These are phyloP conservation scores for Mycena leptocephala DNA, from an alignment of 768 basidiomycete species.

Conservation along the genomic window DNA sequence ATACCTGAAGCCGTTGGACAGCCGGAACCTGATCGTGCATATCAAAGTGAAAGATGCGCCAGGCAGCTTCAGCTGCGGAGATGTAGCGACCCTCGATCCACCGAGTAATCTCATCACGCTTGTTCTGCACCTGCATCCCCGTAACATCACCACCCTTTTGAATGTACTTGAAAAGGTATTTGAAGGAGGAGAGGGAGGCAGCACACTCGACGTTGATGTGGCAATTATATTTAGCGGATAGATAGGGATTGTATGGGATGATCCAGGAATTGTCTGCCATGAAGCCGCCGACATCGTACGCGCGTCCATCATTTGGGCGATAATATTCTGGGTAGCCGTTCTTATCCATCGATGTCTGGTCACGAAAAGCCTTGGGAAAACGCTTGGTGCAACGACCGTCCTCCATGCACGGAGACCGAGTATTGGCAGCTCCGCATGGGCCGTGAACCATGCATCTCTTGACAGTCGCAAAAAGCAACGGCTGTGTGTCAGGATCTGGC, in stretches of 20 bases:
- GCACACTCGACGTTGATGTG: conserved; percentile 59
- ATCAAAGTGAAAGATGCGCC: conserved; percentile 37
- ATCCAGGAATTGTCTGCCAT: conserved; percentile 47
- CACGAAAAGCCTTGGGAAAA: conserved; percentile 55
- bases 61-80: neutral
- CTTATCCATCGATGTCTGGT: conserved; percentile 46
- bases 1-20: neutral
- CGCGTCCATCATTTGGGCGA: conserved; percentile 35
- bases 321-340: conserved; percentile 56
- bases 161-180: neutral
- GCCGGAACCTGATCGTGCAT: conserved; percentile 50
- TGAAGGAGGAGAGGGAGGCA: conserved; percentile 19
- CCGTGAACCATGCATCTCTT: conserved; percentile 60
- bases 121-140: neutral
- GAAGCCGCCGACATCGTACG: conserved; percentile 7
- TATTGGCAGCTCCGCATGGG: conserved; percentile 48
- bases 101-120: conserved; percentile 52
- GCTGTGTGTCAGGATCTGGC: conserved; percentile 52
- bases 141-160: neutral
- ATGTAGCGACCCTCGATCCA: conserved; percentile 24
- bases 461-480: conserved; percentile 42
- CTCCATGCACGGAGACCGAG: conserved; percentile 51
- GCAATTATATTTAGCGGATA: conserved; percentile 51
- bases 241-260: conserved; percentile 54
- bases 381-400: conserved; percentile 54